phyloP scores from a whole-genome alignment of 208 protist genomes.

The Phytomonas sp. region DNA sequence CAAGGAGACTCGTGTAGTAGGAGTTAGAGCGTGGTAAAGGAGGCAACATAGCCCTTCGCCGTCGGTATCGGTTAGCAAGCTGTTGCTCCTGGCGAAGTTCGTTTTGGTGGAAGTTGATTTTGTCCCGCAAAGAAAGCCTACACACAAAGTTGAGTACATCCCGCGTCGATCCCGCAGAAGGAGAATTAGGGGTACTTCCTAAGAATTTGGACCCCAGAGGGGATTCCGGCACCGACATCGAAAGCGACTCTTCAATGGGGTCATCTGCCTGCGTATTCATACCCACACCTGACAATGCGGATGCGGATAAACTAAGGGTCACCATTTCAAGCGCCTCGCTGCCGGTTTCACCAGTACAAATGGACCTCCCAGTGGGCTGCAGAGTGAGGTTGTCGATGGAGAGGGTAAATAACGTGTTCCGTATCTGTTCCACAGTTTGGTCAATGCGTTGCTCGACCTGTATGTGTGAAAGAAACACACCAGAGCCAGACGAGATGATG shows the following conservation, averaged over 20 bases:
- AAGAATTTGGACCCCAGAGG: neutral
- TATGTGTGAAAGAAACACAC: conserved; percentile 24
- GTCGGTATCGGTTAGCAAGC: conserved; percentile 34
- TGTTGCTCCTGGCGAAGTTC: conserved; percentile 47
- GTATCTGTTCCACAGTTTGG: conserved; percentile 55
- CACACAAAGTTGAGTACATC: conserved; percentile 1
- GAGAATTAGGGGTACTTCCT: neutral
- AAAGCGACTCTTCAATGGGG: neutral
- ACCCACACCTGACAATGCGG: neutral
- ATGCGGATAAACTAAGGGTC: neutral
- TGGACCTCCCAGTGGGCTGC: neutral
- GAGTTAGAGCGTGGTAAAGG: conserved; percentile 17
- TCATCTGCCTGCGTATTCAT: neutral
- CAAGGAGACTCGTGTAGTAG: neutral
- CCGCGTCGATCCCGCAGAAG: neutral
- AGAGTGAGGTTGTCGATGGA: neutral
- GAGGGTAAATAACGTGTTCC: neutral
- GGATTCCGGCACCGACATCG: neutral
- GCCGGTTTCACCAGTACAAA: neutral
- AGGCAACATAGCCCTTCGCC: conserved; percentile 30
- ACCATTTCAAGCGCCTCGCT: neutral
- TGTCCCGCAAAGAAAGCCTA: conserved; percentile 28
- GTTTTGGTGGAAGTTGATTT: conserved; percentile 39
- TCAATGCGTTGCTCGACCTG: conserved; percentile 61
- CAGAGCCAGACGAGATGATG: conserved; percentile 33